Base-by-base conservation (phyloP, 139 green algal species). In the Haematococcus sp. region DNA sequence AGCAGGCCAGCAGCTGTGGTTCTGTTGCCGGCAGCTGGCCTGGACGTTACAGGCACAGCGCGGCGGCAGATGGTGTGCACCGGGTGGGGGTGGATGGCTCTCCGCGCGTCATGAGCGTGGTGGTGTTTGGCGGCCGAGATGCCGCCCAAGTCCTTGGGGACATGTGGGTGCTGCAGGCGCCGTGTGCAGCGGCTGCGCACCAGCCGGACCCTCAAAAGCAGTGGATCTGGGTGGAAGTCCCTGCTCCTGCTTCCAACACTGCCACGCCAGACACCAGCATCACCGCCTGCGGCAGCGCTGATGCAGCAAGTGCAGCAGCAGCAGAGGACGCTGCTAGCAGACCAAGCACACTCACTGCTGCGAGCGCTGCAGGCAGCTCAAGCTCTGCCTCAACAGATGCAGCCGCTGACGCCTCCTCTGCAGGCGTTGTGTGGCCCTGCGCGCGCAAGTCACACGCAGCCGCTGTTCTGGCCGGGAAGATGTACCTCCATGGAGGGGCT, bases 401-500 rank as follows among this genome's bases (percentile, higher is more conserved):
- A 17, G 22, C 20, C 28, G 25, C 58, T n/a, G 4, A 40, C 58
- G 4, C 55, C 55, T 27, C 20, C 58, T 9, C 3, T 65, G 30
- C 44, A 0, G 7, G 7, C 11, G 40, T 49, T 49, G 40, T 49
- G 40, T 64, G 49, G 58, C 82, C 82, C 4, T 49, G 34, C 30
- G 52, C 78, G 3, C 70, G 82, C 35, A 84, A 84, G 67, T 83
- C 77, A 5, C 78, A 84, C 46, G 82, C 74, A 1, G 32, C 49
- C 0, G 73, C 82, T 19, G 63, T 79, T 13, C 63, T 74, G 1
- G 44, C 16, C 25, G 73, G 63, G 28, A 28, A 44, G 22, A 71
- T 88, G 67, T 88, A 79, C 61, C 28, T 88, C 16, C 78, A 88
- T 73, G 83, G 83, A 28, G 83, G 83, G 23, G 81, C 74, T 28